Evolutionary conservation across 2,329 filamentous ascomycete genomes (phyloP), one percentile per base, ranked within the genome.

Genomic region (Claviceps monticola): DNA sequence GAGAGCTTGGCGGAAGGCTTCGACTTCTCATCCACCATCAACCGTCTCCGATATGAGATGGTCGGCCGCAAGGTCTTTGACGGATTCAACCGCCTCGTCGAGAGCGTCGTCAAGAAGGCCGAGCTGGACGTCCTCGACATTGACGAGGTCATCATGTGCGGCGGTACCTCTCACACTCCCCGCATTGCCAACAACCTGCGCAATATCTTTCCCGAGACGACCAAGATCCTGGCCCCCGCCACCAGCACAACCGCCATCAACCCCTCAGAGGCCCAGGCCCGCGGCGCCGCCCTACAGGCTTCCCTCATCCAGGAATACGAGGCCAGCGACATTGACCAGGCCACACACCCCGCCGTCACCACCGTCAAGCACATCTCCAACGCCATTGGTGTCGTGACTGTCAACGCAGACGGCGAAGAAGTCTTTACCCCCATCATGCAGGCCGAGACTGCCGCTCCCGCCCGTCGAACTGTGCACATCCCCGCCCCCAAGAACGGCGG

Each of bases 271-370:
- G 78, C 96, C 52, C 76, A 84, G 61, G 86, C 87, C 56, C 83
- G 93, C 57, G 93, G 93, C 64, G 93, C 93, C 55, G 91, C 93
- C 36, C 88, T 98, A 61, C 93, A 98, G 72, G 93, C 93, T 39
- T 94, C 84, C 55, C 75, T 98, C 57, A 88, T 98, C 67, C 83
- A 90, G 68, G 91, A 95, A 69, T 98, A 95, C 69, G 93, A 98
- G 62, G 78, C 82, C 59, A 83, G 88, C 58, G 91, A 97, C 65
- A 94, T 98, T 60, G 87, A 94, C 66, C 90, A 96, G 76, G 95
- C 88, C 56, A 95, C 89, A 47, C 91, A 98, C 74, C 84, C 93
- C 50, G 88, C 89, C 65, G 89, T 98, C 57, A 96, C 91, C 37
- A 91, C 90, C 16, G 89, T 94, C 50, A 88, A 89, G 61, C 93